Percentiles rank a stretch among this genome's conserved stretches.
phyloP scores from a whole-genome alignment of 2,329 filamentous ascomycete genomes.

The Scopulariopsis brevicaulis region DNA sequence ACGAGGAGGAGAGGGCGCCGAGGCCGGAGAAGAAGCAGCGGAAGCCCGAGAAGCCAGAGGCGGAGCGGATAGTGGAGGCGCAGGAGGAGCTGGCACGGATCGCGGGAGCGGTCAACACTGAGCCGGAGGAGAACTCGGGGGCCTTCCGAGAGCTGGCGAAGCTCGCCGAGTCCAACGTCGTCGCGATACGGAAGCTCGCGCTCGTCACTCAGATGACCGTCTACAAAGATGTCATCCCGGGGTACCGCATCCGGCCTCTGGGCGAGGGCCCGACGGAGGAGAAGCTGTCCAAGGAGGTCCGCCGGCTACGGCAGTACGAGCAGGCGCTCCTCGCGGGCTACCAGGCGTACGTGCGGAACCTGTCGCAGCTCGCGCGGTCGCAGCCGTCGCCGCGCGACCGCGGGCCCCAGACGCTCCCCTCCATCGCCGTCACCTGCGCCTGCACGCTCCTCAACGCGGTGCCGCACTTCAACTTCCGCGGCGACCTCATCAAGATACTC shows the following conservation, averaged over 20 bases:
- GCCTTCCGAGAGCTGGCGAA: slow-evolving; percentile 68
- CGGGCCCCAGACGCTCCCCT: slow-evolving; percentile 43
- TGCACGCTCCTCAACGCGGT: slow-evolving; percentile 72
- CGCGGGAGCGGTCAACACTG: slow-evolving; percentile 73
- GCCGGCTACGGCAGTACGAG: slow-evolving; percentile 72
- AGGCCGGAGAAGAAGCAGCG: slow-evolving; percentile 18
- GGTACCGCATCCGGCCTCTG: slow-evolving; percentile 82
- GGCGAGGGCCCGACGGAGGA: slow-evolving; percentile 62
- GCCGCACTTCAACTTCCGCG: slow-evolving; percentile 94
- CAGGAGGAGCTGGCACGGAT: slow-evolving; percentile 88
- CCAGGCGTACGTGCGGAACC: slow-evolving; percentile 68
- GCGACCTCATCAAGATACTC: slow-evolving; percentile 76
- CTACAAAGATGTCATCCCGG: slow-evolving; percentile 93
- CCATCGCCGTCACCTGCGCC: slow-evolving; percentile 73
- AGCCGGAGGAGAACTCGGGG: slow-evolving; percentile 80
- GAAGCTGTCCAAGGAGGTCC: slow-evolving; percentile 87
- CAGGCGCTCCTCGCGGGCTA: slow-evolving; percentile 80
- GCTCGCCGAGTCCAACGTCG: slow-evolving; percentile 57
- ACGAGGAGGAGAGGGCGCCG: slow-evolving; percentile 33
- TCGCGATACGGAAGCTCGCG: slow-evolving; percentile 73
- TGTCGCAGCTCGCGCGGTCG: slow-evolving; percentile 56
- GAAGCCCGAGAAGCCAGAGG: slow-evolving; percentile 56
- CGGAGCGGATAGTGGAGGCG: slow-evolving; percentile 71
- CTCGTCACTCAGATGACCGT: slow-evolving; percentile 79
- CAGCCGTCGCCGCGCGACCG: slow-evolving; percentile 6